Base-by-base conservation (phyloP, 352 stramenopile genomes). In the Peronospora belbahrii region DNA sequence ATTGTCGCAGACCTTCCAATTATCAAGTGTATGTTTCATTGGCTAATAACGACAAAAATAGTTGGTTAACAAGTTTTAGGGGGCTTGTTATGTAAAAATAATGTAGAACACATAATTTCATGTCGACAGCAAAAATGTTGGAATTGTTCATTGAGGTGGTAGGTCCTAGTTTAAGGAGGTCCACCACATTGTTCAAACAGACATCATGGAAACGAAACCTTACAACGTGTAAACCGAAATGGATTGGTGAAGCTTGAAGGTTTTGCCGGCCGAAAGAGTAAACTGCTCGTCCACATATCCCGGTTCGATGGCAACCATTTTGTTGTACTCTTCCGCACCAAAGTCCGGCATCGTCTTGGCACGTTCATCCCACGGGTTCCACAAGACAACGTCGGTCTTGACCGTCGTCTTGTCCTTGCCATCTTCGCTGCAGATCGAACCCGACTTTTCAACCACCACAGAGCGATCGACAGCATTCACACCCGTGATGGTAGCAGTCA, bases 351-450 rank as follows among this genome's bases (percentile, higher is more conserved):
- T 94, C 25, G 59, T 71, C 52, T 88, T 82, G 22, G 92, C 85
- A 49, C 97, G 97, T 31, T 92, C 76, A 41, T 83, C 74, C 61
- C 88, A 88, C 14, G 94, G 95, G 80, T 97, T 97, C 89, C 85
- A 97, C 19, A 97, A 72, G 3, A 97, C 88, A 6, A 57, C 67
- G 53, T 96, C 86, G 35, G 65, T 84, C 25, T 64, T 41, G 33
- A 69, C 63, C 30, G 51, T 47, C 17, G 48, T 17, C 25, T 35
- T 24, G 8, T 51, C 48, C 32, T 56, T 25, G 11, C 36, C 39
- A 6, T 48, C 53, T 25, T 59, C 59, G 39, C 48, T 38, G 35
- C 70, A 60, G 18, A 87, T 50, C 37, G 75, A 70, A 2, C 66
- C 72, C 24, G 47, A 22, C 58, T 89, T 91, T 25, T 80, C 53